Percentiles rank a stretch among this genome's conserved stretches.
Conservation (phyloP, 257 asterid species). For the Scutellaria galericulata region DNA sequence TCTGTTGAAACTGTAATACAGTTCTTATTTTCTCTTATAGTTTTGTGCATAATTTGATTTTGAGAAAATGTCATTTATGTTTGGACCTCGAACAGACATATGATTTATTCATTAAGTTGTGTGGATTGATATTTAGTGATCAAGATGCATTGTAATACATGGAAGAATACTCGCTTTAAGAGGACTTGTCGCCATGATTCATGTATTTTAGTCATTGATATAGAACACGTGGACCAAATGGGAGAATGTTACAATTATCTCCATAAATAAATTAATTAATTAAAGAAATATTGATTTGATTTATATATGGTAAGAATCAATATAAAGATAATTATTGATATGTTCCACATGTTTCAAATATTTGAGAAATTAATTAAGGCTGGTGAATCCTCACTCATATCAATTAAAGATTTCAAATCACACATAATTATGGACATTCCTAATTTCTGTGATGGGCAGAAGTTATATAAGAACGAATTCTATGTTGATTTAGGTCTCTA, state of each 20-base stretch:
- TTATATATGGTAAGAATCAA: too few relatives aligned
- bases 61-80: neutral
- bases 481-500: too few relatives aligned
- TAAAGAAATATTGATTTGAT: too few relatives aligned
- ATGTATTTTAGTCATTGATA: neutral
- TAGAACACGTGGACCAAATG: slow-evolving; percentile 3
- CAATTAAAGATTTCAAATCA: too few relatives aligned
- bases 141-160: slow-evolving; percentile 7
- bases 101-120: slow-evolving; percentile 8
- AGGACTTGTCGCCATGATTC: slow-evolving; percentile 6
- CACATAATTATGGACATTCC: too few relatives aligned
- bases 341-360: too few relatives aligned
- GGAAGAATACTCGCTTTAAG: slow-evolving; percentile 5
- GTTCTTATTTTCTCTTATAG: neutral
- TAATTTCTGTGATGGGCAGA: too few relatives aligned
- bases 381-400: too few relatives aligned
- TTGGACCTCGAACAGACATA: neutral
- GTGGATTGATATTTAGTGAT: neutral
- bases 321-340: too few relatives aligned
- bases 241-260: slow-evolving; percentile 8
- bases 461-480: too few relatives aligned
- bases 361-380: too few relatives aligned
- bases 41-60: neutral
- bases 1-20: neutral
- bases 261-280: neutral